Conservation (phyloP, 2,329 filamentous ascomycete species). For the Epichloe typhina region DNA sequence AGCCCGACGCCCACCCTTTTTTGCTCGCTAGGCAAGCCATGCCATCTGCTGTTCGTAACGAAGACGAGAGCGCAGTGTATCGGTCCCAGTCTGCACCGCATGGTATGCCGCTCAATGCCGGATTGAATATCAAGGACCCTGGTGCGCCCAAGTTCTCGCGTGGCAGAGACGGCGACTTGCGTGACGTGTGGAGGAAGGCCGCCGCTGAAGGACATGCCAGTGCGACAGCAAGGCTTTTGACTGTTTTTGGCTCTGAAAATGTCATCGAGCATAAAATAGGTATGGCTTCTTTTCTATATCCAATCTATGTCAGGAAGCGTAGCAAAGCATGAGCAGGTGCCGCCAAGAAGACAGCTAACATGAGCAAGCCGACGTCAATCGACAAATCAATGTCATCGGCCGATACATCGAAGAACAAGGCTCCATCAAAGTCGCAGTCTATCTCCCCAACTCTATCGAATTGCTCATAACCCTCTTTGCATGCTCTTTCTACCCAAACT, state of each 20-base stretch:
- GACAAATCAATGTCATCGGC: slow-evolving; percentile 80
- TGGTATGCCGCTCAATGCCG: slow-evolving; percentile 65
- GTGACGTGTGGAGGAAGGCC: slow-evolving; percentile 77
- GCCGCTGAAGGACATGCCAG: slow-evolving; percentile 51
- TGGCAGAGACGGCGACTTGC: slow-evolving; percentile 76
- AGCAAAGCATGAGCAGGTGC: not conserved
- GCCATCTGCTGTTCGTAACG: slow-evolving; percentile 64
- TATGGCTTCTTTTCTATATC: slow-evolving; percentile 14
- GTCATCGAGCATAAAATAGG: slow-evolving; percentile 58
- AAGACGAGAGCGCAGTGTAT: slow-evolving; percentile 75
- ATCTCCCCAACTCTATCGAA: slow-evolving; percentile 87
- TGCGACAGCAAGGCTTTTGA: slow-evolving; percentile 60
- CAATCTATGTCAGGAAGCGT: not conserved
- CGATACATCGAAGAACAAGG: slow-evolving; percentile 59
- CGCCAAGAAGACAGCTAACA: slow-evolving; percentile 5
- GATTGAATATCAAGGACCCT: slow-evolving; percentile 70
- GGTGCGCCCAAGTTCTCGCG: slow-evolving; percentile 70
- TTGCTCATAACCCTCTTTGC: slow-evolving; percentile 73
- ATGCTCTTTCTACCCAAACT: slow-evolving; percentile 69
- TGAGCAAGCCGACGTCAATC: slow-evolving; percentile 52
- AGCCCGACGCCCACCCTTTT: slow-evolving; percentile 91
- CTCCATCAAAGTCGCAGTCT: slow-evolving; percentile 70
- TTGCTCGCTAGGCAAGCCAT: slow-evolving; percentile 76
- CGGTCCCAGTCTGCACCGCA: slow-evolving; percentile 75
- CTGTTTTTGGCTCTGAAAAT: slow-evolving; percentile 63